Evolutionary conservation across 1,284 basidiomycete genomes (phyloP), one percentile per base, ranked within the genome.

Genomic region (Heterobasidion parviporum): DNA sequence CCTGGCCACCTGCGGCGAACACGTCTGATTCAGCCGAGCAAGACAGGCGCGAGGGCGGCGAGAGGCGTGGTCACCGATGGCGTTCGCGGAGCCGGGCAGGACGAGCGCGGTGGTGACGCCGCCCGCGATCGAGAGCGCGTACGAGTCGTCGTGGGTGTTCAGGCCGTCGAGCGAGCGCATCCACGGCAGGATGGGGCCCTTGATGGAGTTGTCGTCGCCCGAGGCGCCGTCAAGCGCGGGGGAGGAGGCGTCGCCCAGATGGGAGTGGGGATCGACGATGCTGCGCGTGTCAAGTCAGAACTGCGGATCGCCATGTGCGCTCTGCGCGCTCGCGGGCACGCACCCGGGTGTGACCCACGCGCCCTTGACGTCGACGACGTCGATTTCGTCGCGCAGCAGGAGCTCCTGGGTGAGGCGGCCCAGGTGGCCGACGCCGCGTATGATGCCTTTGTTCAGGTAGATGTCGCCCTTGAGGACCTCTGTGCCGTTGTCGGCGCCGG

Each of bases 41-140:
- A 14, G 16, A 26, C 26, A 26, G 26, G 26, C 26, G 10, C 14
- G 20, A 33, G 9, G 43, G n/a, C 9, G 15, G 14, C 7, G 16
- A 26, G 6, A 18, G 12, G 18, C 26, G 48, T 26, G 26, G 48
- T n/a, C 61, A 79, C 81, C 82, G 18, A 85, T 82, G 12, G 77
- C 78, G 64, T 79, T 71, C 20, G 73, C 76, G 8, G 77, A 80
- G 1, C 84, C 83, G 0, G 83, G 84, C 1, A 85, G 71, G 14
- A 86, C 71, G 52, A 90, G 75, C 1, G 86, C 78, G 2, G 87
- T 85, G 0, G 89, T 91, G 16, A 91, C 79, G 6, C 82, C 83
- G 5, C 85, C 85, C 15, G 83, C 70, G 48, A 85, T 75, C 4
- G 81, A 77, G 8, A 83, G 70, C 2, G 61, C 68, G 67, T 82